Percentiles rank a stretch among this genome's conserved stretches.
Conservation (phyloP, 2,329 filamentous ascomycete species). For the Xylariaceae sp. region DNA sequence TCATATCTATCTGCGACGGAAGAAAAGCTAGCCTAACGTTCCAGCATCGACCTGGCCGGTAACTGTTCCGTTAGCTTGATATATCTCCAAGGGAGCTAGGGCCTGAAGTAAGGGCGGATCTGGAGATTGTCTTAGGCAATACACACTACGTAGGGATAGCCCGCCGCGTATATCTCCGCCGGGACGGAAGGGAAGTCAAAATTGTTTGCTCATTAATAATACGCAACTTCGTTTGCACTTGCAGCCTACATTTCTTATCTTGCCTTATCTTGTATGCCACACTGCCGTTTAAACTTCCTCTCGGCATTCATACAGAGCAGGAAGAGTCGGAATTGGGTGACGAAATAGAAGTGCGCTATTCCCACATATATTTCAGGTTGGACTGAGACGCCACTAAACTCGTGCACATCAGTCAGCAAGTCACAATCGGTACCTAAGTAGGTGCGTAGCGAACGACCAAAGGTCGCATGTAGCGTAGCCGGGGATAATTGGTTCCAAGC, state of each 20-base stretch:
- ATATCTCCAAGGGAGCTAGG: constrained; percentile 1
- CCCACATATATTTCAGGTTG: constrained; percentile 8
- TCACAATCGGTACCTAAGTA: constrained; percentile 1
- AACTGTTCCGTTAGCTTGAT: background rate
- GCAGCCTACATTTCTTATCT: too few relatives aligned
- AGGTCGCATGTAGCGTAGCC: background rate
- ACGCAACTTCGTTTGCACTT: background rate
- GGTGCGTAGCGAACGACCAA: too few relatives aligned
- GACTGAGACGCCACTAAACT: constrained; percentile 13
- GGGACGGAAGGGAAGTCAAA: background rate
- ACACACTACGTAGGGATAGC: background rate
- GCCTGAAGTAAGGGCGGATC: constrained; percentile 9
- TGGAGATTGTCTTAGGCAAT: constrained; percentile 20
- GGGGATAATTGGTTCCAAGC: constrained; percentile 3
- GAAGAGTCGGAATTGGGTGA: too few relatives aligned
- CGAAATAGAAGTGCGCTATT: constrained; percentile 14
- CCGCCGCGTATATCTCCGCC: too few relatives aligned
- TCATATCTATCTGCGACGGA: too few relatives aligned
- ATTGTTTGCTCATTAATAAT: background rate
- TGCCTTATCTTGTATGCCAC: too few relatives aligned
- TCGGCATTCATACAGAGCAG: too few relatives aligned
- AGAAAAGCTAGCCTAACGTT: background rate
- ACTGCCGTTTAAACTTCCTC: too few relatives aligned
- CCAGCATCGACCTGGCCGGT: background rate
- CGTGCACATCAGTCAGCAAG: constrained; percentile 3